Conservation (phyloP, 2,329 filamentous ascomycete species). For the Remersonia thermophila region DNA sequence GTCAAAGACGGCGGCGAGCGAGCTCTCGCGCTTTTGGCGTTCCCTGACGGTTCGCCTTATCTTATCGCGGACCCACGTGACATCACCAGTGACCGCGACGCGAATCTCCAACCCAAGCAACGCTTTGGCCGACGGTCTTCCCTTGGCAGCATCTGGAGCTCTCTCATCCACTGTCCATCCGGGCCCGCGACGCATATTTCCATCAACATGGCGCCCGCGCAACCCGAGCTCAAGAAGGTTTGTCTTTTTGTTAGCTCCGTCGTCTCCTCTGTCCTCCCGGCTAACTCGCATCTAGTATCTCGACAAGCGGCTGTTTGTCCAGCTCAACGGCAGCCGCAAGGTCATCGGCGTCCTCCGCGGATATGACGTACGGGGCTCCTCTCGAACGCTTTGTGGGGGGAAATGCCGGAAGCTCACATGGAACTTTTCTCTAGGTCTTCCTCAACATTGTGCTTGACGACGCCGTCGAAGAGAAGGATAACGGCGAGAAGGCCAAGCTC, state of each 20-base stretch:
- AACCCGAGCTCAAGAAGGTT: constrained; percentile 98
- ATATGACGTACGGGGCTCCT: constrained; percentile 66
- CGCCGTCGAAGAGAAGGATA: constrained; percentile 85
- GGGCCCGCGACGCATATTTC: constrained; percentile 6
- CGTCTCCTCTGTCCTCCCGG: not conserved
- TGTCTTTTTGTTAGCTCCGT: not conserved
- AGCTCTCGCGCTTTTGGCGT: too few species aligned
- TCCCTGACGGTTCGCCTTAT: constrained; percentile 23
- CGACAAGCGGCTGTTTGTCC: constrained; percentile 96
- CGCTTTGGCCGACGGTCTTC: not conserved
- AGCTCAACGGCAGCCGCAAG: constrained; percentile 94
- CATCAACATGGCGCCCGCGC: constrained; percentile 85
- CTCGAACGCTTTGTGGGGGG: too few species aligned
- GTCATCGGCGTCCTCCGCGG: constrained; percentile 88
- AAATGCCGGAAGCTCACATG: too few species aligned
- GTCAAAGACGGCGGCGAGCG: too few species aligned
- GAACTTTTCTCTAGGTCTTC: constrained; percentile 75
- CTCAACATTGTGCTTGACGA: constrained; percentile 97
- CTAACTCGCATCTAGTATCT: constrained; percentile 58
- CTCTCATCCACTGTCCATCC: constrained; percentile 6
- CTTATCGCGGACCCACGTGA: constrained; percentile 38
- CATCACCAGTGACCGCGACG: constrained; percentile 17
- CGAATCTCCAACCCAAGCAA: constrained; percentile 8
- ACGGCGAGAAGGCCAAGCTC: constrained; percentile 77
- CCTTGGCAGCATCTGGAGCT: constrained; percentile 1